Percentiles rank a stretch among this genome's conserved stretches.
Conservation (phyloP, 2,329 filamentous ascomycete species). For the Teratosphaeria gauchensis region DNA sequence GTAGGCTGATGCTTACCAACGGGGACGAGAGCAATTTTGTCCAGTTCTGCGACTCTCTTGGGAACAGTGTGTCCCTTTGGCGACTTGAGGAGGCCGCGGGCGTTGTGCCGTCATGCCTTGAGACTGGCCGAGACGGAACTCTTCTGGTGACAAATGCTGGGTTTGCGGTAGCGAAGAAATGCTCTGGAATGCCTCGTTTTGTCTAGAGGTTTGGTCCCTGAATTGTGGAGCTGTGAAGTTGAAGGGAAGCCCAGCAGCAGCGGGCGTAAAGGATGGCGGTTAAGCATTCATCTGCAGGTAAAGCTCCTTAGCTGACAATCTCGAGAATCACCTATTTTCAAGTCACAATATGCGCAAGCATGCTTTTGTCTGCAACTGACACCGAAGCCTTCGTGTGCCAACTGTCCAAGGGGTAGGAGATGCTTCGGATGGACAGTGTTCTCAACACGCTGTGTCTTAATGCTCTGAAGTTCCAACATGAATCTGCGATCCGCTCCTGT, state of each 20-base stretch:
- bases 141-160: not conserved
- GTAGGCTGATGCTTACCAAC: not conserved
- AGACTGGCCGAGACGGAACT: not conserved
- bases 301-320: no score
- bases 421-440: no score
- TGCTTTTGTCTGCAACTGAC: no score
- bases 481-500: no score
- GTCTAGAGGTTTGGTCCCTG: not conserved
- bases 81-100: not conserved
- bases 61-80: not conserved
- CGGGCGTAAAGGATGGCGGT: not conserved
- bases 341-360: no score
- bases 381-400: no score
- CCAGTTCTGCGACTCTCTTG: no score
- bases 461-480: no score
- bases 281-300: not conserved
- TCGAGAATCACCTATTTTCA: no score
- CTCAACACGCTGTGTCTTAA: no score
- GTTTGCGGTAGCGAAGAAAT: not conserved
- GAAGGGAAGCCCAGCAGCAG: not conserved
- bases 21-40: no score
- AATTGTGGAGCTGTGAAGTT: not conserved
- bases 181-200: not conserved
- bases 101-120: not conserved
- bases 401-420: no score